These are phyloP conservation scores for Xylaria flabelliformis DNA, from an alignment of 495 filamentous ascomycete genomes.

Conservation along the genomic window DNA sequence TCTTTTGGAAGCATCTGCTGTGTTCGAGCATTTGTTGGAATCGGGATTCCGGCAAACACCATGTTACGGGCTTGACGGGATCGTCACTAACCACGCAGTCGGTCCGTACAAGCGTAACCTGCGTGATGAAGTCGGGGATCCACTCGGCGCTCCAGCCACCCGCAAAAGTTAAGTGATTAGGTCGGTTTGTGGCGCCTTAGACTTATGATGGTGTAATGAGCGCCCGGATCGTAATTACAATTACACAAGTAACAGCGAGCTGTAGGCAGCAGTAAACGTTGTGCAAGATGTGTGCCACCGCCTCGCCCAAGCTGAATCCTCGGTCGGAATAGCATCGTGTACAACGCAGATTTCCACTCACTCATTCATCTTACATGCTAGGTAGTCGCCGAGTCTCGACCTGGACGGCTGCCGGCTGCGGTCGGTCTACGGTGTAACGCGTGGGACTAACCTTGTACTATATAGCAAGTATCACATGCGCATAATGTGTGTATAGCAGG, in stretches of 20 bases:
- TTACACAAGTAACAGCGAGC: not conserved
- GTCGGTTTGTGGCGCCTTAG: not conserved
- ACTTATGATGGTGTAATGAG: not conserved
- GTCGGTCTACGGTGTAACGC: not conserved
- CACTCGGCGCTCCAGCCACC: slow-evolving; percentile 21
- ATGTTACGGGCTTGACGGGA: not conserved
- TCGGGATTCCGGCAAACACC: slow-evolving; percentile 4
- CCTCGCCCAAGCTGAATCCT: not conserved
- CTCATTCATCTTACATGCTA: not conserved
- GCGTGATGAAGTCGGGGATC: slow-evolving; percentile 7
- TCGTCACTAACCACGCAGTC: not conserved
- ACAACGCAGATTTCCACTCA: not conserved
- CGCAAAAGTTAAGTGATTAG: not conserved
- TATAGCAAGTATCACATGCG: not conserved
- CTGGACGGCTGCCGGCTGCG: not conserved
- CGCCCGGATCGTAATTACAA: not conserved
- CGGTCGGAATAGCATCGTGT: not conserved
- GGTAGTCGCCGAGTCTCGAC: not conserved
- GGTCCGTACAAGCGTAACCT: not conserved
- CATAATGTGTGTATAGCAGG: not conserved
- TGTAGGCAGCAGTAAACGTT: not conserved
- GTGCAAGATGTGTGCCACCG: slow-evolving; percentile 8
- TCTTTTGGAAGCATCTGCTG: slow-evolving; percentile 8
- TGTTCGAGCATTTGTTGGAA: slow-evolving; percentile 1
- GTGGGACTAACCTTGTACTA: not conserved